Evolutionary conservation across 371 early-diverging fungal species (phyloP).

Genomic region (Rhizoclosmatium hyalinum): DNA sequence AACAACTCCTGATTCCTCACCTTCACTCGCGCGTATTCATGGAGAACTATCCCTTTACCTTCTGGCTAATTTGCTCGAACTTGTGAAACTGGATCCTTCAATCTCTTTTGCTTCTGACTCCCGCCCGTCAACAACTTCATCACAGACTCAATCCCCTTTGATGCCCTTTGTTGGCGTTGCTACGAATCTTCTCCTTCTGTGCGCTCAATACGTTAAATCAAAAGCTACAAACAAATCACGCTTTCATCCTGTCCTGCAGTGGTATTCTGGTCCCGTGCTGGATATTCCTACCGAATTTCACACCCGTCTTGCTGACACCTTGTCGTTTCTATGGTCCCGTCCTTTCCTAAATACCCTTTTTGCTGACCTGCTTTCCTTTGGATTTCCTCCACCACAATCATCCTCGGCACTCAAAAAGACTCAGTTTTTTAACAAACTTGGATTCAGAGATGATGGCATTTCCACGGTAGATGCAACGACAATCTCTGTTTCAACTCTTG

Average conservation of each 20-base stretch:
- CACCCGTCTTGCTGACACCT: conserved; percentile 52
- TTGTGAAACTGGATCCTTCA: conserved; percentile 32
- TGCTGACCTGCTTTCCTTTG: conserved; percentile 47
- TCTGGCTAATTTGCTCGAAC: conserved; percentile 60
- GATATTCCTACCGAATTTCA: conserved; percentile 49
- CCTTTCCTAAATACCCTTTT: conserved; percentile 59
- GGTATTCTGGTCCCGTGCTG: conserved; percentile 58
- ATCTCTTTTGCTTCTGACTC: too few species aligned
- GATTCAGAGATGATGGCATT: conserved; percentile 1
- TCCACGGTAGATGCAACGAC: neutral
- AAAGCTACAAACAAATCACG: conserved; percentile 52
- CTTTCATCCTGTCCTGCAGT: conserved; percentile 74
- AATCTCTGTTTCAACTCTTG: conserved; percentile 27
- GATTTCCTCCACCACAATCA: conserved; percentile 24
- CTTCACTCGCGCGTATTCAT: conserved; percentile 25
- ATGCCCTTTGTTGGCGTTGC: neutral
- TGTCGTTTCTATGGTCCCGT: conserved; percentile 68
- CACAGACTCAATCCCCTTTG: too few species aligned
- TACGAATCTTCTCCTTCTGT: conserved; percentile 36
- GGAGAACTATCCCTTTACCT: conserved; percentile 68
- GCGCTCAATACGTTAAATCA: conserved; percentile 53
- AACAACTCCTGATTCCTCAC: neutral
- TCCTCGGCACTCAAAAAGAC: conserved; percentile 4
- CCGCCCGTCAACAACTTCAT: too few species aligned
- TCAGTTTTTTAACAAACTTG: conserved; percentile 5